These are phyloP conservation scores for Platanthera zijinensis DNA, from an alignment of 106 monocot genomes.

Conservation along the genomic window DNA sequence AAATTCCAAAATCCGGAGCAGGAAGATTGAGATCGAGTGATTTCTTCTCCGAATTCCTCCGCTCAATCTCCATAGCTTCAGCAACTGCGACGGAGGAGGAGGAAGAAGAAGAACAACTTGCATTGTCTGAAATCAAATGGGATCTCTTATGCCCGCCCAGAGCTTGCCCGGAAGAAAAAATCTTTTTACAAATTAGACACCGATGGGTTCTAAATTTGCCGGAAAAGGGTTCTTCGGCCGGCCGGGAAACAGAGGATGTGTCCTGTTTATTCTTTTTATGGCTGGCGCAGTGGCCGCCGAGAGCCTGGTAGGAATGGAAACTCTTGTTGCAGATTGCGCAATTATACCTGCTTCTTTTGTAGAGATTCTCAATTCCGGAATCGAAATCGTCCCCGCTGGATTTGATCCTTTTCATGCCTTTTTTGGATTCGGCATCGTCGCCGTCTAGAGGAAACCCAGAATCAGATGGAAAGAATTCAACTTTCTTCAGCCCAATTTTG, in stretches of 20 bases:
- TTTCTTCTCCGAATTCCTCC: background rate
- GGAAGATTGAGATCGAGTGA: slow-evolving; percentile 7
- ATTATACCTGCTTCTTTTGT: slow-evolving; percentile 10
- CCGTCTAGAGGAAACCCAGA: background rate
- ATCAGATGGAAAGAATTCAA: slow-evolving; percentile 3
- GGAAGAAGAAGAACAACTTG: background rate
- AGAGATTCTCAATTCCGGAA: background rate
- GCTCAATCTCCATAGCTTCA: background rate
- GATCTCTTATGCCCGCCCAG: slow-evolving; percentile 12
- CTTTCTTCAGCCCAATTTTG: slow-evolving; percentile 9
- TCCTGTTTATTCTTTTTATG: slow-evolving; percentile 12
- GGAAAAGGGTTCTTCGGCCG: background rate
- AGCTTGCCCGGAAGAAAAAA: slow-evolving; percentile 12
- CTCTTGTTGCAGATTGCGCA: slow-evolving; percentile 25
- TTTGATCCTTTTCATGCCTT: background rate
- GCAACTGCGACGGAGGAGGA: background rate
- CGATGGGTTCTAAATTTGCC: background rate
- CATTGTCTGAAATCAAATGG: background rate
- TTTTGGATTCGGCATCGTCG: background rate
- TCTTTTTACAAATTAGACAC: slow-evolving; percentile 5
- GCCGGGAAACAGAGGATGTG: background rate
- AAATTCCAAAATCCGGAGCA: background rate
- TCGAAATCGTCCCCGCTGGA: background rate
- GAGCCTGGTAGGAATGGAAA: slow-evolving; percentile 32
- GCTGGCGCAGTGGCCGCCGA: slow-evolving; percentile 33